Evolutionary conservation across 2,329 filamentous ascomycete species (phyloP).

Genomic region (Sporothrix brasiliensis): DNA sequence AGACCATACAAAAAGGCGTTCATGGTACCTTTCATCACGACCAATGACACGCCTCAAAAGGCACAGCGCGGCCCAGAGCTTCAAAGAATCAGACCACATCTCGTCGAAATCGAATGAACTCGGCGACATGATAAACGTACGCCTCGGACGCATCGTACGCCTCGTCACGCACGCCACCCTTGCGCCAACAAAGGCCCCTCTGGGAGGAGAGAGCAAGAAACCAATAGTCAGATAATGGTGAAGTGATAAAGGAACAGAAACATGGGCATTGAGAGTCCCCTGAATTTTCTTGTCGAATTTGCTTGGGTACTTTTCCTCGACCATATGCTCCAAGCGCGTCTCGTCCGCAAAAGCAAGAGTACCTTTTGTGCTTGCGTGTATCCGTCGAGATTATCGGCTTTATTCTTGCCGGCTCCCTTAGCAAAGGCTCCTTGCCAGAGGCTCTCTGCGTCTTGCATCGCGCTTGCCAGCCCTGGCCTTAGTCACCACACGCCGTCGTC

Average conservation of each 20-base stretch:
- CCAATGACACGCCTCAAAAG: slow-evolving; percentile 31
- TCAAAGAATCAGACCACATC: slow-evolving; percentile 38
- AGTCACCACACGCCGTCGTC: slow-evolving; percentile 24
- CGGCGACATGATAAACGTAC: slow-evolving; percentile 32
- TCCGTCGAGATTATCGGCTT: background rate
- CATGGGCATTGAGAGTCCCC: background rate
- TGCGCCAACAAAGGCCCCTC: slow-evolving; percentile 15
- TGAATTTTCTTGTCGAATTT: background rate
- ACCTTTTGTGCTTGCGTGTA: background rate
- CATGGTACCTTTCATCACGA: background rate
- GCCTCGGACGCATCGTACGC: slow-evolving; percentile 32
- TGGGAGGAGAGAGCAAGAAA: background rate
- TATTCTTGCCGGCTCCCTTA: background rate
- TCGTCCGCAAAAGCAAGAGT: background rate
- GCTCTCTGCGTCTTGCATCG: background rate
- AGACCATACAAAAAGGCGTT: background rate
- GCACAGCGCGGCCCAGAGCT: slow-evolving; percentile 35
- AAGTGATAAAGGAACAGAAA: background rate
- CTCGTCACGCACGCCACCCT: slow-evolving; percentile 9
- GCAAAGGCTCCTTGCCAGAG: background rate
- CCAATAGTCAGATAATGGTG: background rate
- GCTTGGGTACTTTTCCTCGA: background rate
- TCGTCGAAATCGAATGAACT: slow-evolving; percentile 35
- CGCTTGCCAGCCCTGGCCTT: background rate
- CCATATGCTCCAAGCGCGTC: background rate